These are phyloP conservation scores for Fonsecaea pedrosoi DNA, from an alignment of 2,329 filamentous ascomycete genomes.

Conservation along the genomic window DNA sequence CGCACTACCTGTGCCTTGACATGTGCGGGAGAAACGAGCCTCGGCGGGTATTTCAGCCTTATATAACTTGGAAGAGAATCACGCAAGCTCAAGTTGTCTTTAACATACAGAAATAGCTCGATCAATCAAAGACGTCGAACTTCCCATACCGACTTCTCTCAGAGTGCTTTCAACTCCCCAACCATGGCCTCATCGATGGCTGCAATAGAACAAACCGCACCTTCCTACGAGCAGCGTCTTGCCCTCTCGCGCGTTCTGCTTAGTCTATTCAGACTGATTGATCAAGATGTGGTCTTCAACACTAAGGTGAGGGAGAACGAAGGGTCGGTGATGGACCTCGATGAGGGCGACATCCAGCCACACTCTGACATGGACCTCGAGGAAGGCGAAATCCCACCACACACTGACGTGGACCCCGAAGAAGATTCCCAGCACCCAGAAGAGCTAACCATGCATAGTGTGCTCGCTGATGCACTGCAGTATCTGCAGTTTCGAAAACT, in stretches of 20 bases:
- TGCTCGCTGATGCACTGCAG: constrained; percentile 15
- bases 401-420: neutral
- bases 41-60: neutral
- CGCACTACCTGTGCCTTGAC: neutral
- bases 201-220: neutral
- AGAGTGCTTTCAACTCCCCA: neutral
- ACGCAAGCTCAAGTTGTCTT: neutral
- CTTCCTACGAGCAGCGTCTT: neutral
- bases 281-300: neutral
- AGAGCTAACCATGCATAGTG: constrained; percentile 8
- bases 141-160: neutral
- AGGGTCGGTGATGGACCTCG: neutral
- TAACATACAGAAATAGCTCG: neutral
- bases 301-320: neutral
- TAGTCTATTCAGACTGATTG: neutral
- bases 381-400: neutral
- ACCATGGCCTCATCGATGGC: neutral
- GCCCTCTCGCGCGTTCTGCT: neutral
- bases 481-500: constrained; percentile 2
- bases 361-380: neutral
- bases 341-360: neutral
- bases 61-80: neutral
- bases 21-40: neutral
- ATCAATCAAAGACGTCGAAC: neutral
- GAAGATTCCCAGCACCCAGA: neutral